Percentiles rank a stretch among this genome's conserved stretches.
Conservation (phyloP, 345 rosid species). For the Eucalyptus melliodora region DNA sequence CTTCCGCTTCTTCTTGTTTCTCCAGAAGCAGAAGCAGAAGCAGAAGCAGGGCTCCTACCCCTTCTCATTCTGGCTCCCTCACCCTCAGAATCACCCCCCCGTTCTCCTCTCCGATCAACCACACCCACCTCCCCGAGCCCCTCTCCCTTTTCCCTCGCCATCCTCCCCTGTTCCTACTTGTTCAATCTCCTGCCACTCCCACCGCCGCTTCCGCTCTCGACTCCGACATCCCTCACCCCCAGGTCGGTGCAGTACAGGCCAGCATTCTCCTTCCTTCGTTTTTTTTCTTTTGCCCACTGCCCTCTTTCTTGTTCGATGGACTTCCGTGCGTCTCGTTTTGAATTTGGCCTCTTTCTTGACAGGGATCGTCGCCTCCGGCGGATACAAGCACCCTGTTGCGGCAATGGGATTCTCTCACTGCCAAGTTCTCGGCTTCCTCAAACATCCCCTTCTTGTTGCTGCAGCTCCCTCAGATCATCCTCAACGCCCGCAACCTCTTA, state of each 20-base stretch:
- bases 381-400: constrained; percentile 21
- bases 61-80: background rate
- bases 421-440: constrained; percentile 61
- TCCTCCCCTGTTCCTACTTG: constrained; percentile 1
- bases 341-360: background rate
- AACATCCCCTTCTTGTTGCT: constrained; percentile 72
- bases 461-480: constrained; percentile 87
- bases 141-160: constrained; percentile 11
- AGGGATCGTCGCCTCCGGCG: constrained; percentile 20
- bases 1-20: background rate
- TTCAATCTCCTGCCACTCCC: background rate
- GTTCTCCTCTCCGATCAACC: background rate
- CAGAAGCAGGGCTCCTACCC: background rate
- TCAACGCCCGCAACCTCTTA: constrained; percentile 67
- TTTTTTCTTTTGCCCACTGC: background rate
- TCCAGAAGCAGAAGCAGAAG: background rate
- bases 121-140: background rate
- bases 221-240: constrained; percentile 44
- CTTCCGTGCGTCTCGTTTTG: background rate
- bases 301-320: background rate
- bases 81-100: background rate
- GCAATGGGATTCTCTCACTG: constrained; percentile 82
- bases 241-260: constrained; percentile 3
- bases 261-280: background rate
- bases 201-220: constrained; percentile 24